Percentiles rank a stretch among this genome's conserved stretches.
Conservation (phyloP, 164 flowering plant species). For the Hamamelis virginiana region DNA sequence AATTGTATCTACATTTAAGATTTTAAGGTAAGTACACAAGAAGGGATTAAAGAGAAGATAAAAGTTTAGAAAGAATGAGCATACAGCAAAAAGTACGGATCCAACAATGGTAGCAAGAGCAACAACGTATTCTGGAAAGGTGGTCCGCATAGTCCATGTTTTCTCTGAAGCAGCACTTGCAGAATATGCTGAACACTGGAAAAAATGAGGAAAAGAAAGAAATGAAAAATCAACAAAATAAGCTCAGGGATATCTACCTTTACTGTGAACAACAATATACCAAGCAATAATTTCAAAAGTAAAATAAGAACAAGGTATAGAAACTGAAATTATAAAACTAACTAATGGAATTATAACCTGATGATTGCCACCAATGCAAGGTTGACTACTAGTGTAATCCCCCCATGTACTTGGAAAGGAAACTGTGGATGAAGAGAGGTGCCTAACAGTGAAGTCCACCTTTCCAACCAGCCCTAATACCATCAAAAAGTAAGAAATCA, state of each 20-base stretch:
- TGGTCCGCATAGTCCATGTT: slow-evolving; percentile 92
- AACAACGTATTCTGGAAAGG: slow-evolving; percentile 97
- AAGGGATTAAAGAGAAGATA: background rate
- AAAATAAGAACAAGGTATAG: background rate
- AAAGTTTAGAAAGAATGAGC: slow-evolving; percentile 15
- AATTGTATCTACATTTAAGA: too few species aligned
- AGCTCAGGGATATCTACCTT: background rate
- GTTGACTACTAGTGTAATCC: slow-evolving; percentile 57
- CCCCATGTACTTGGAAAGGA: slow-evolving; percentile 63
- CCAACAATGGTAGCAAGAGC: slow-evolving; percentile 97
- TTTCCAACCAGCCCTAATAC: slow-evolving; percentile 72
- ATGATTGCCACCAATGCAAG: slow-evolving; percentile 52
- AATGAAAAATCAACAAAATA: slow-evolving; percentile 3
- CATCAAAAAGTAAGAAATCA: slow-evolving; percentile 14
- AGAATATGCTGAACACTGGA: slow-evolving; percentile 83
- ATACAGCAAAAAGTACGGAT: slow-evolving; percentile 89
- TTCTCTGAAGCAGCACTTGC: slow-evolving; percentile 73
- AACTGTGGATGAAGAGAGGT: slow-evolving; percentile 68
- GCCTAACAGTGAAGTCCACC: slow-evolving; percentile 92
- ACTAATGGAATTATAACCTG: slow-evolving; percentile 43
- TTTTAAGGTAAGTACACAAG: too few species aligned
- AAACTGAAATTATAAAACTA: background rate
- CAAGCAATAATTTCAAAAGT: background rate
- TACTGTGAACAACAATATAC: background rate
- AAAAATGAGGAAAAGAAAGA: background rate